These are phyloP conservation scores for Nitzschia sp. DNA, from an alignment of 108 stramenopile genomes.

Conservation along the genomic window DNA sequence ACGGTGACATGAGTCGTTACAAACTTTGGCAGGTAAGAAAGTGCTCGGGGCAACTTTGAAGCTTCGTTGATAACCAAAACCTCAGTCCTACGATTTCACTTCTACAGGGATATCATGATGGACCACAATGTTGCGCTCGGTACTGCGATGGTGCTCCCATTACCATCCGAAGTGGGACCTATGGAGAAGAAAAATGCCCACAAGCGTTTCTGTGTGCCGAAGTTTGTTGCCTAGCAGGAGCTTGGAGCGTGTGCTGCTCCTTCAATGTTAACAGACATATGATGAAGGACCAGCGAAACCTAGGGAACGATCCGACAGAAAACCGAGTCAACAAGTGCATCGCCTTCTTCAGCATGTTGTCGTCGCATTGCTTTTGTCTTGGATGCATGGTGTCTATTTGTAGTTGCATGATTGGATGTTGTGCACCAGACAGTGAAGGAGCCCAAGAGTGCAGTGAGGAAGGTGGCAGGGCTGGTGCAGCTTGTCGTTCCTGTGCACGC, in stretches of 20 bases:
- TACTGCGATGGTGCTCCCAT: slow-evolving; percentile 51
- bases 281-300: slow-evolving; percentile 46
- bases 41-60: background rate
- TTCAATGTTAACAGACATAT: slow-evolving; percentile 60
- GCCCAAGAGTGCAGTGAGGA: slow-evolving; percentile 61
- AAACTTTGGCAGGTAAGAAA: slow-evolving; percentile 56
- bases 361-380: slow-evolving; percentile 24
- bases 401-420: slow-evolving; percentile 43
- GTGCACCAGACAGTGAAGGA: slow-evolving; percentile 49
- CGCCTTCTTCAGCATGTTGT: slow-evolving; percentile 39
- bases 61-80: background rate
- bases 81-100: background rate
- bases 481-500: slow-evolving; percentile 49
- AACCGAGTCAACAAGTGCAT: slow-evolving; percentile 51
- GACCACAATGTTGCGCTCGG: slow-evolving; percentile 58
- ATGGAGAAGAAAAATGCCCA: slow-evolving; percentile 51
- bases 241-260: slow-evolving; percentile 60
- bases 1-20: slow-evolving; percentile 66
- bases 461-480: slow-evolving; percentile 45
- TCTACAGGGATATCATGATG: slow-evolving; percentile 43
- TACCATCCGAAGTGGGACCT: slow-evolving; percentile 60
- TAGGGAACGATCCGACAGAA: slow-evolving; percentile 58
- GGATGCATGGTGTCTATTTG: slow-evolving; percentile 38
- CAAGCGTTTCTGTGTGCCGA: slow-evolving; percentile 52
- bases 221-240: slow-evolving; percentile 45